Percentiles rank a stretch among this genome's conserved stretches.
phyloP scores from a whole-genome alignment of 495 filamentous ascomycete species.

The Xylaria flabelliformis region DNA sequence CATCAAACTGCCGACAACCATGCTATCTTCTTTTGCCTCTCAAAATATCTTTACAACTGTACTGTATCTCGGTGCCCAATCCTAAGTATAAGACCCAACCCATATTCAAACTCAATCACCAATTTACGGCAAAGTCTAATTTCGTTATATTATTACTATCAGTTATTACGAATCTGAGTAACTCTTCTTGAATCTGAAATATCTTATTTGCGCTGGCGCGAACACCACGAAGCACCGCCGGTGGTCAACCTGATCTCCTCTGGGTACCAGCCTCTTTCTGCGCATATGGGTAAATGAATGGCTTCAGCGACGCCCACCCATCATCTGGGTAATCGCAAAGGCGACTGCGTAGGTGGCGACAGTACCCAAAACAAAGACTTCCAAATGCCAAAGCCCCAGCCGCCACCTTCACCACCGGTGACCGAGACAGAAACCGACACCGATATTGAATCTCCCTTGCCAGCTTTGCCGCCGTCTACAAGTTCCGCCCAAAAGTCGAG shows the following conservation, averaged over 20 bases:
- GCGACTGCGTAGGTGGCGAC: conserved; percentile 6
- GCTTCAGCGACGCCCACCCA: not conserved
- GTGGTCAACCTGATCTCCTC: not conserved
- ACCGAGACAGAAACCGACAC: conserved; percentile 26
- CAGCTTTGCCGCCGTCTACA: not conserved
- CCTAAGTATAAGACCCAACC: not conserved
- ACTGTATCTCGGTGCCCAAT: not conserved
- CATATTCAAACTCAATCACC: not conserved
- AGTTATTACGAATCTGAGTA: not conserved
- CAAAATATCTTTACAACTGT: not conserved
- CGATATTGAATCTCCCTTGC: conserved; percentile 15
- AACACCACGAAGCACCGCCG: not conserved
- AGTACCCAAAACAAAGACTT: conserved; percentile 14
- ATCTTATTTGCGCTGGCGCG: not conserved
- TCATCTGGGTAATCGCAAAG: not conserved
- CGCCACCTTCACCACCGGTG: conserved; percentile 24
- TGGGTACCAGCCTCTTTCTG: not conserved
- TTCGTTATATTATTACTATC: not conserved
- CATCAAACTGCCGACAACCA: not conserved
- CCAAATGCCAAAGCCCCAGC: conserved; percentile 22
- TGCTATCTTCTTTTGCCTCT: not conserved
- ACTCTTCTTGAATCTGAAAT: not conserved
- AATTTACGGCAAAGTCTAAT: not conserved
- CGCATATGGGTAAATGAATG: conserved; percentile 19
- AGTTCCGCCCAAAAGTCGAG: not conserved